These are phyloP conservation scores for Nannizziopsis barbatae DNA, from an alignment of 2,329 filamentous ascomycete species.

Conservation along the genomic window DNA sequence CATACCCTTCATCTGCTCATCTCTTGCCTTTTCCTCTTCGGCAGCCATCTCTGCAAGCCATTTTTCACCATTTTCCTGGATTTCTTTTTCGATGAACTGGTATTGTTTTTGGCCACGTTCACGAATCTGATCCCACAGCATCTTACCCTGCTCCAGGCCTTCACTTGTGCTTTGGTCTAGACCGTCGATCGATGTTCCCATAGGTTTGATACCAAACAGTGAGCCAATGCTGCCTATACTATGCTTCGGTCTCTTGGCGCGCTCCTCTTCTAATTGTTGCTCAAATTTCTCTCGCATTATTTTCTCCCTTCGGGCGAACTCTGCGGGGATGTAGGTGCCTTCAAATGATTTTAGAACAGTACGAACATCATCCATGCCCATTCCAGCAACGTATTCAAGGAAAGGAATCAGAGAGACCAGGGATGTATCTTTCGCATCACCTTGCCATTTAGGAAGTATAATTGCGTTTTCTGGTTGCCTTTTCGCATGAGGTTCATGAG, in stretches of 20 bases:
- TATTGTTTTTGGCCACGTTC: constrained; percentile 88
- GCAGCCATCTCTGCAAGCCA: constrained; percentile 91
- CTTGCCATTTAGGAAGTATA: constrained; percentile 79
- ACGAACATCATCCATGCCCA: constrained; percentile 81
- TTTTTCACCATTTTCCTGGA: constrained; percentile 83
- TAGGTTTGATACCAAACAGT: constrained; percentile 66
- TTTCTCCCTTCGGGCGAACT: constrained; percentile 82
- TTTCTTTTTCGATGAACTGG: constrained; percentile 77
- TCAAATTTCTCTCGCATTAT: constrained; percentile 76
- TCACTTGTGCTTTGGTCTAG: constrained; percentile 56
- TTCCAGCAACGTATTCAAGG: constrained; percentile 91
- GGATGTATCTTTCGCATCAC: constrained; percentile 69
- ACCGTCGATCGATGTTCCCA: constrained; percentile 47
- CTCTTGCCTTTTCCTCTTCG: constrained; percentile 75
- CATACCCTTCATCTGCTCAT: constrained; percentile 87
- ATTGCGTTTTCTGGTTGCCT: constrained; percentile 96
- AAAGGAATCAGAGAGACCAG: constrained; percentile 87
- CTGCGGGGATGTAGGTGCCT: constrained; percentile 74
- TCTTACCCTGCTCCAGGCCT: constrained; percentile 83
- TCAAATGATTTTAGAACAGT: constrained; percentile 79
- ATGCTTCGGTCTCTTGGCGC: constrained; percentile 48
- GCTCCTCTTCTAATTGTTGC: constrained; percentile 59
- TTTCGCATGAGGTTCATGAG: constrained; percentile 66
- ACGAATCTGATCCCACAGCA: constrained; percentile 87
- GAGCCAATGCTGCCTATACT: constrained; percentile 59